Evolutionary conservation across 148 eudicot genomes (phyloP).

Genomic region (Salicornia ramosissima): DNA sequence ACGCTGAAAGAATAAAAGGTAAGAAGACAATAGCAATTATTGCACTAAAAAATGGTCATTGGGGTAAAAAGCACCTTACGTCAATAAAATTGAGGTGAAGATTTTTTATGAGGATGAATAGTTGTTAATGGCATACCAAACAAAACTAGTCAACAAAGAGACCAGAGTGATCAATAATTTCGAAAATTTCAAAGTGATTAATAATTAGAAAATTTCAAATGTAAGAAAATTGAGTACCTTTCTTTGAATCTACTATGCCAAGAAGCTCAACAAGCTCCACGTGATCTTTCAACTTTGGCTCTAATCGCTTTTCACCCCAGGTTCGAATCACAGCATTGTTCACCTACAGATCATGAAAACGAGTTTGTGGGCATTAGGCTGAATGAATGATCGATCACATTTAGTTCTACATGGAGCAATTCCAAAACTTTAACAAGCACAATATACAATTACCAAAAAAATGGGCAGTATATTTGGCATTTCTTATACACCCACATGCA

Average conservation of each 20-base stretch:
- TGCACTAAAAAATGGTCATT: not conserved
- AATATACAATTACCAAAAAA: not conserved
- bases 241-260: conserved; percentile 77
- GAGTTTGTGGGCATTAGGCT: not conserved
- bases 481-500: not conserved
- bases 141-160: not conserved
- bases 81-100: not conserved
- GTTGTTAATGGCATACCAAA: not conserved
- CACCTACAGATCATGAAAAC: conserved; percentile 37
- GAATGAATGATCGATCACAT: not conserved
- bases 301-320: conserved; percentile 67
- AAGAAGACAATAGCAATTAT: not conserved
- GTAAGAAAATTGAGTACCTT: conserved; percentile 38
- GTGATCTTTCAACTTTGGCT: conserved; percentile 67
- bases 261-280: conserved; percentile 91
- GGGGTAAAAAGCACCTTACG: not conserved
- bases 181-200: not conserved
- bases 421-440: not conserved
- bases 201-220: not conserved
- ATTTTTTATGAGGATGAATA: not conserved
- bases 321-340: conserved; percentile 60
- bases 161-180: not conserved
- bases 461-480: not conserved
- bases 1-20: not conserved
- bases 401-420: not conserved